Base-by-base conservation (phyloP, 371 early-diverging fungal species). In the Lichtheimia ornata region DNA sequence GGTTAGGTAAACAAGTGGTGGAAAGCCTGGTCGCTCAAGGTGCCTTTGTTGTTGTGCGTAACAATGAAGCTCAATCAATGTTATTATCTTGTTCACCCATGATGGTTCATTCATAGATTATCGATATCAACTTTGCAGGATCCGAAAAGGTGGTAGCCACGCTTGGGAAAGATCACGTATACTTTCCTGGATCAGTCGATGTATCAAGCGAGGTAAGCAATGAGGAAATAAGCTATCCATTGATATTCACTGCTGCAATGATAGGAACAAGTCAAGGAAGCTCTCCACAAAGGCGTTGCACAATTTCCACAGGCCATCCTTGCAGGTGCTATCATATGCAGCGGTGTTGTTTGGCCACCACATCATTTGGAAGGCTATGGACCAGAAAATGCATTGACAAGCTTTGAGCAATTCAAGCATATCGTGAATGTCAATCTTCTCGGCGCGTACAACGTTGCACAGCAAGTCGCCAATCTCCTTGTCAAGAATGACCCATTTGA, bases 401-500 rank as follows among this genome's bases (percentile, higher is more conserved):
- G 84, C 20, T 73, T 72, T 53, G 43, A 63, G 0, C 77, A 81
- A 56, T 84, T 86, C 68, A 62, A 84, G 56, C 70, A 70, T 47
- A 65, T 82, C 14, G 63, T 85, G 27, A 67, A 69, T n/a, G 64
- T 85, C 53, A 86, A 86, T 50, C 54, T 87, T 14, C 25, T 86
- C 4, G 88, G 87, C 30, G 78, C 84, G 1, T 88, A 78, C 64
- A 82, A 82, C 59, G 88, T 88, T 14, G 80, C 80, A 41, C 77
- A 86, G 28, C 66, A 84, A 58, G 76, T 85, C 6, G 73, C 84
- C 9, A 67, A 82, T 35, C 64, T 69, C 50, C 59, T 88, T 24
- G 67, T 81, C 30, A 64, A 74, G 24, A 70, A 74, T 55, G 42
- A 70, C 4, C 71, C 77, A 42, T 66, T 74, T 27, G 61, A 72